These are phyloP conservation scores for Epichloe typhina DNA, from an alignment of 2,329 filamentous ascomycete species.

Conservation along the genomic window DNA sequence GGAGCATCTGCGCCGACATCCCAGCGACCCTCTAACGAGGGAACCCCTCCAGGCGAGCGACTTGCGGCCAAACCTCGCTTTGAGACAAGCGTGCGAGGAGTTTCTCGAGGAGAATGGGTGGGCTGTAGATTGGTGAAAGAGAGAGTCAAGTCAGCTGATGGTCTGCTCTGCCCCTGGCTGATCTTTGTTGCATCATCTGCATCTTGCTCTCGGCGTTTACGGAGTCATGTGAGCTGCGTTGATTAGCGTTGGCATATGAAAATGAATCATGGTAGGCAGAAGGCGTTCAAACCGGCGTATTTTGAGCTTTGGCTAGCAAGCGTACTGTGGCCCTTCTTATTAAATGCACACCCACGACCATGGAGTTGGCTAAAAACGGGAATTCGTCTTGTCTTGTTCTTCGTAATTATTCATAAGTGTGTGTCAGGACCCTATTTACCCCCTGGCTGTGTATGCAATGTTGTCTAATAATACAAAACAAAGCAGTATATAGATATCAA, in stretches of 20 bases:
- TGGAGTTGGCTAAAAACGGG: too few species aligned
- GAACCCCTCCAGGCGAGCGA: constrained; percentile 57
- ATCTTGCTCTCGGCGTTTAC: not conserved
- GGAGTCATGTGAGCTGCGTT: not conserved
- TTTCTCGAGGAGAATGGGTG: constrained; percentile 81
- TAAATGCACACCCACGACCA: too few species aligned
- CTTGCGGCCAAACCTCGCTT: constrained; percentile 65
- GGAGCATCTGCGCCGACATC: constrained; percentile 66
- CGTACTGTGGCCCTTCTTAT: not conserved
- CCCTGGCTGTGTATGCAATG: not conserved
- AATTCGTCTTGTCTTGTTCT: not conserved
- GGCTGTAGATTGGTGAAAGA: constrained; percentile 72
- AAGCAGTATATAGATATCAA: not conserved
- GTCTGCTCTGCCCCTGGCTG: too few species aligned
- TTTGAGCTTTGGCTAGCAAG: not conserved
- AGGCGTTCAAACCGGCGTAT: not conserved
- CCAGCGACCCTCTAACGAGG: constrained; percentile 72
- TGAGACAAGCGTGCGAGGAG: constrained; percentile 73
- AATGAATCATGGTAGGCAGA: not conserved
- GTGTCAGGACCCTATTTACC: not conserved
- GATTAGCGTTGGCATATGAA: not conserved
- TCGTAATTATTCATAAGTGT: not conserved
- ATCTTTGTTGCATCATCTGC: not conserved
- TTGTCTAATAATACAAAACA: constrained; percentile 1
- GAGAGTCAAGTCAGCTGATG: too few species aligned